A percentile compares a stretch with the other conserved stretches of the same genome.
Conservation (phyloP, 192 early-diverging fungal genomes). For the Coemansia sp. region DNA sequence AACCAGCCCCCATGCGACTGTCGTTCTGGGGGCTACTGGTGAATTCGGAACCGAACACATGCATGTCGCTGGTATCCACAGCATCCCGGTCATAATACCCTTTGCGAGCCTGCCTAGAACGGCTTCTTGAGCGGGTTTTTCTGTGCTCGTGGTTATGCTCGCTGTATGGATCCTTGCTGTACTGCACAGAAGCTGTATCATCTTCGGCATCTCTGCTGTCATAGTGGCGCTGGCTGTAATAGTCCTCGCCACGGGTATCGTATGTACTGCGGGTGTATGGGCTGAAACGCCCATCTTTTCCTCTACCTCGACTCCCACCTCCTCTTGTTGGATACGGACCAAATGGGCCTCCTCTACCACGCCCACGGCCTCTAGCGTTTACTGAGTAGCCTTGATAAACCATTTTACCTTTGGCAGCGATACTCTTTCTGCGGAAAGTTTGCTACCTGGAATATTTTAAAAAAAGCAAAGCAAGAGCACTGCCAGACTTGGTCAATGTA, state of each 20-base stretch:
- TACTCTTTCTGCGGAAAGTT: neutral
- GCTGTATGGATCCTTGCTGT: neutral
- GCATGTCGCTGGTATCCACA: neutral
- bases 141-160: neutral
- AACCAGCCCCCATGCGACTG: neutral
- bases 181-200: neutral
- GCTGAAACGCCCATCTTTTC: constrained; percentile 8
- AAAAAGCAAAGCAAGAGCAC: neutral
- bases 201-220: neutral
- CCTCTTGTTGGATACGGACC: neutral
- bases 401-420: neutral
- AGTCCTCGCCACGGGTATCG: neutral
- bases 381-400: neutral
- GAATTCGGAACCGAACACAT: neutral
- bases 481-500: neutral
- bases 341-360: neutral
- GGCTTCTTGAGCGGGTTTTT: neutral
- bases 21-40: neutral
- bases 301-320: constrained; percentile 5
- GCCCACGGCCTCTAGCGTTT: constrained; percentile 1
- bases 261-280: neutral
- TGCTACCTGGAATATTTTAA: neutral
- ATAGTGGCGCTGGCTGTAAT: neutral
- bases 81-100: constrained; percentile 14
- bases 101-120: neutral